These are phyloP conservation scores for Albatrellus ellisii DNA, from an alignment of 768 basidiomycete genomes.

Conservation along the genomic window DNA sequence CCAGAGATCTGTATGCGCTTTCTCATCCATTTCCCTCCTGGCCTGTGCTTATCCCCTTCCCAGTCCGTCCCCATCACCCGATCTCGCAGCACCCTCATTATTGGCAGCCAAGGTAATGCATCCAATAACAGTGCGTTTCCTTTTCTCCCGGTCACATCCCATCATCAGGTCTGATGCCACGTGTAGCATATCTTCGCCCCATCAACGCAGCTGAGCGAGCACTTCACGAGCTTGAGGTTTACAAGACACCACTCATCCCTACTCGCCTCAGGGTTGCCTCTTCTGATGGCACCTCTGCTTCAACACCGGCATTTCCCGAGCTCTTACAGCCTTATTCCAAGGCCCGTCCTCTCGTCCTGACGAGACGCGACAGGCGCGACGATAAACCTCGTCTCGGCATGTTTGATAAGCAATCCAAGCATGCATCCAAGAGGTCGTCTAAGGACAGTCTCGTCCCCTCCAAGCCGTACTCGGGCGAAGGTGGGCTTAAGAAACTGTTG, in stretches of 20 bases:
- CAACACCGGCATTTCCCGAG: conserved; percentile 28
- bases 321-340: conserved; percentile 44
- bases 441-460: conserved; percentile 22
- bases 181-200: conserved; percentile 18
- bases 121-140: too few relatives aligned
- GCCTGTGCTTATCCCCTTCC: background rate
- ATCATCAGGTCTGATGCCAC: conserved; percentile 15
- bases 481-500: conserved; percentile 67
- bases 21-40: background rate
- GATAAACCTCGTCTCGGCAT: conserved; percentile 34
- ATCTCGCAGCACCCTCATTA: conserved; percentile 1
- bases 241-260: conserved; percentile 68
- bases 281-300: background rate
- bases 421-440: conserved; percentile 18
- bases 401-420: conserved; percentile 14
- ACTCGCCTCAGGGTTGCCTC: conserved; percentile 30
- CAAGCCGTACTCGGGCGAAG: conserved; percentile 70
- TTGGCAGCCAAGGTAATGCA: too few relatives aligned
- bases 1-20: conserved; percentile 12
- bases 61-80: background rate
- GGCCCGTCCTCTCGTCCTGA: conserved; percentile 32
- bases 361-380: conserved; percentile 43
- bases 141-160: too few relatives aligned
- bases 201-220: conserved; percentile 49
- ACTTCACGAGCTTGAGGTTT: conserved; percentile 60